A percentile compares a stretch with the other conserved stretches of the same genome.
Evolutionary conservation across 805 yeast genomes (phyloP).

Genomic region (Clavispora vitiphila): DNA sequence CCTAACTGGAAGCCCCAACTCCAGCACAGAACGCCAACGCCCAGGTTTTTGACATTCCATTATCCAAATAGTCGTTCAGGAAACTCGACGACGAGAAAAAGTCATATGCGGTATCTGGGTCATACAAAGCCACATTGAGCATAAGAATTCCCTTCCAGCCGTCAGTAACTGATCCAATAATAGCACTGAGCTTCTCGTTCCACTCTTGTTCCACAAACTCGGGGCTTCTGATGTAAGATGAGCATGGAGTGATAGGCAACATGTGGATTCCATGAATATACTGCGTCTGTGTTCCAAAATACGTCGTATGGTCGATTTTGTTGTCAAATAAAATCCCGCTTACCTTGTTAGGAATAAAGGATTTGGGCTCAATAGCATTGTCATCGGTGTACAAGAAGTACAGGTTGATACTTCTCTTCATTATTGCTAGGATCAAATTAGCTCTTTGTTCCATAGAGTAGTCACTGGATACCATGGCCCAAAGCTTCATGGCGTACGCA

Average conservation of each 20-base stretch:
- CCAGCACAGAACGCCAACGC: conserved; percentile 57
- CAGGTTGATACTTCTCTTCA: conserved; percentile 48
- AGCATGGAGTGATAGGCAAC: conserved; percentile 65
- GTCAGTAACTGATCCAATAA: conserved; percentile 41
- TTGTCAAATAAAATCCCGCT: conserved; percentile 73
- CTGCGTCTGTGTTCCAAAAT: conserved; percentile 56
- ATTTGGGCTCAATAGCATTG: conserved; percentile 51
- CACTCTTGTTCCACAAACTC: conserved; percentile 31
- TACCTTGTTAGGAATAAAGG: conserved; percentile 58
- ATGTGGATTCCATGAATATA: conserved; percentile 77
- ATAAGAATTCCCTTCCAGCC: conserved; percentile 61
- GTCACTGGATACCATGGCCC: conserved; percentile 61
- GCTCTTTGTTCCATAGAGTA: conserved; percentile 48
- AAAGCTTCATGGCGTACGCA: conserved; percentile 62
- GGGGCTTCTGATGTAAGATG: conserved; percentile 51
- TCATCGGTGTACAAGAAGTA: conserved; percentile 53
- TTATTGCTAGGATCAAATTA: conserved; percentile 53
- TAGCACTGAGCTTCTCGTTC: conserved; percentile 16
- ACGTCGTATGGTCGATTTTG: conserved; percentile 68
- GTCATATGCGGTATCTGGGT: conserved; percentile 45
- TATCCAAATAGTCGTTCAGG: conserved; percentile 44
- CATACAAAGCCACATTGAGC: conserved; percentile 41
- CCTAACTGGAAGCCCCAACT: conserved; percentile 7
- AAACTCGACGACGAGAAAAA: conserved; percentile 43
- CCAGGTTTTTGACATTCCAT: conserved; percentile 64